These are phyloP conservation scores for Pinus albicaulis DNA, from an alignment of 75 land plant genomes.

Conservation along the genomic window DNA sequence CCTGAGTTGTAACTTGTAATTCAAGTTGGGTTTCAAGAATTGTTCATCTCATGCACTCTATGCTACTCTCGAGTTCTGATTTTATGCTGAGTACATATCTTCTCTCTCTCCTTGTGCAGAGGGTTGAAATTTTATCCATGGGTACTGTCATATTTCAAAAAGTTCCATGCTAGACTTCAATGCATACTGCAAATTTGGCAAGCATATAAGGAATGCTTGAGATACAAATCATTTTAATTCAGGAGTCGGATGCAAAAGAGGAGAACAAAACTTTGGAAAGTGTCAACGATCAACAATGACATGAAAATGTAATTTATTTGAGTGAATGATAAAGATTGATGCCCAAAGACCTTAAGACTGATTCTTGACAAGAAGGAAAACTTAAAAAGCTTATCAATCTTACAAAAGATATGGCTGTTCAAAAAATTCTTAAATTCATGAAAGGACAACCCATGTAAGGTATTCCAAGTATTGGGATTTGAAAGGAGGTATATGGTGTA, in stretches of 20 bases:
- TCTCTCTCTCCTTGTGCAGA: not conserved
- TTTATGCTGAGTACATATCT: not conserved
- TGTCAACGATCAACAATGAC: not conserved
- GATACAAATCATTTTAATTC: not conserved
- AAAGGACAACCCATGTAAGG: not conserved
- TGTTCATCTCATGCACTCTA: not conserved
- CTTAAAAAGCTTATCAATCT: not conserved
- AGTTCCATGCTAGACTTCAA: not conserved
- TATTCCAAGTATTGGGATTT: not conserved
- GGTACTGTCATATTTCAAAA: too few species aligned
- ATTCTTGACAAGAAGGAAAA: not conserved
- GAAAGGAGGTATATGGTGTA: not conserved
- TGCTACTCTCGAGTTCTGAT: conserved; percentile 3
- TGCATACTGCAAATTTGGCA: not conserved
- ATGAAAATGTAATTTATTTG: not conserved
- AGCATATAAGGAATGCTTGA: not conserved
- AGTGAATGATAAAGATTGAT: not conserved
- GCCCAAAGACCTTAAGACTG: not conserved
- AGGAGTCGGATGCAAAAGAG: not conserved
- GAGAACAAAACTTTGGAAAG: conserved; percentile 2
- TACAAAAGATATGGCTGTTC: not conserved
- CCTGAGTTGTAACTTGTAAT: not conserved
- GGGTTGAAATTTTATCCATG: not conserved
- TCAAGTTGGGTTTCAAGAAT: not conserved
- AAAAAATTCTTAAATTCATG: not conserved